Evolutionary conservation across 176 grass and related monocot species (phyloP).

Genomic region (Zizania latifolia): DNA sequence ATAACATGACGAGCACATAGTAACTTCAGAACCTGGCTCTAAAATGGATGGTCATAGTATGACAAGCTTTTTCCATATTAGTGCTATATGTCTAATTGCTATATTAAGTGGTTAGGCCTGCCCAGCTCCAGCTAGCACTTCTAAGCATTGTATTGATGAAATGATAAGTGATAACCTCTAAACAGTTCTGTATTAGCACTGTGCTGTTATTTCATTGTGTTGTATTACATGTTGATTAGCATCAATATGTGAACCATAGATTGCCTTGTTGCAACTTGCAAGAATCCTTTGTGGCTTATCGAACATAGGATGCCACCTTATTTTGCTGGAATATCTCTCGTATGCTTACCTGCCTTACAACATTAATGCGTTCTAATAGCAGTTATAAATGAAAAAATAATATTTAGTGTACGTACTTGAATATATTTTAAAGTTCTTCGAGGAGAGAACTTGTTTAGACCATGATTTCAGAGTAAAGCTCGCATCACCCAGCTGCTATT

Average conservation of each 20-base stretch:
- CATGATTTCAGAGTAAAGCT: neutral
- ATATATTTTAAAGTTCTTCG: conserved; percentile 1
- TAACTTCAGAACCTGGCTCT: neutral
- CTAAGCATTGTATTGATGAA: neutral
- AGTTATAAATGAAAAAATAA: too few species aligned
- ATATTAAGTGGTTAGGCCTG: too few species aligned
- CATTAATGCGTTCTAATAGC: neutral
- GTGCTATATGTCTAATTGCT: too few species aligned
- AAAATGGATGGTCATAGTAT: conserved; percentile 4
- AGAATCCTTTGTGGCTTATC: neutral
- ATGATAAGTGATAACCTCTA: neutral
- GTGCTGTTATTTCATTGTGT: neutral
- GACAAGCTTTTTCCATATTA: too few species aligned
- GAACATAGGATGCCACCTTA: neutral
- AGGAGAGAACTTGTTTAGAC: neutral
- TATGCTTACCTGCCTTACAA: neutral
- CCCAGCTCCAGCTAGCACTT: too few species aligned
- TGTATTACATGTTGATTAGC: neutral
- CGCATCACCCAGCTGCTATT: neutral
- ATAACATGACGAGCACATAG: neutral
- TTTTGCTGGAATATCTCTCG: neutral
- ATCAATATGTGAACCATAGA: neutral
- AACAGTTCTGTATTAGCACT: neutral
- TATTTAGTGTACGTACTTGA: conserved; percentile 4
- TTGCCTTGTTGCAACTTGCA: neutral